Conservation (phyloP, 108 stramenopile species). For the Skeletonema grethae region DNA sequence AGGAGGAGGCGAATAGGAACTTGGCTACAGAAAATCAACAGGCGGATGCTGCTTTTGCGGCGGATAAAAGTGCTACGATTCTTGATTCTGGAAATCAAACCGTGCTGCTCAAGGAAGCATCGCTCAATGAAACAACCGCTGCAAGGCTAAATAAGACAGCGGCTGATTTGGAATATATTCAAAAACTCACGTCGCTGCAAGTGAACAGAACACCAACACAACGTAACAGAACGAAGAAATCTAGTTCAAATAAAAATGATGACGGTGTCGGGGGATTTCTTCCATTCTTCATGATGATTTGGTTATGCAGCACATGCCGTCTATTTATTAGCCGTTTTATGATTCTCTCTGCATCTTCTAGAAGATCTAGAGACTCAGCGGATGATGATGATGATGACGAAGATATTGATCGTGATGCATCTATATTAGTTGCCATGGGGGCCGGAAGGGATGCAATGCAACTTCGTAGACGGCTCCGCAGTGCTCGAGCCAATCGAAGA, state of each 20-base stretch:
- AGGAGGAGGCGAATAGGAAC: background rate
- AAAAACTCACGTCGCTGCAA: background rate
- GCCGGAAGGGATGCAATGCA: conserved; percentile 7
- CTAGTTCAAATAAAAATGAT: background rate
- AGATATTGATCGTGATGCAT: background rate
- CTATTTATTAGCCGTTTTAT: background rate
- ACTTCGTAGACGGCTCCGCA: conserved; percentile 15
- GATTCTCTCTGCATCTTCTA: background rate
- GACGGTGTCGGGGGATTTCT: background rate
- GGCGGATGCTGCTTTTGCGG: background rate
- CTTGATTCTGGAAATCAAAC: background rate
- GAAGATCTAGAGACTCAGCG: background rate
- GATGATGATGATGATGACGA: conserved; percentile 2
- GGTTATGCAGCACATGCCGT: background rate
- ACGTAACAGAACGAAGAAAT: background rate
- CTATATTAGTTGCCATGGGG: conserved; percentile 1
- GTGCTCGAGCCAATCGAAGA: conserved; percentile 10
- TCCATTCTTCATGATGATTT: conserved; percentile 8
- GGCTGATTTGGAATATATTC: conserved; percentile 1
- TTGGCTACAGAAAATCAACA: background rate
- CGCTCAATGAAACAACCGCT: background rate
- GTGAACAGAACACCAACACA: conserved; percentile 1
- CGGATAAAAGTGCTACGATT: background rate
- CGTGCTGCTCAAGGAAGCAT: background rate
- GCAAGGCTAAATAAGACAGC: background rate